Evolutionary conservation across 805 yeast genomes (phyloP).

Genomic region (Myxozyma neotropica): DNA sequence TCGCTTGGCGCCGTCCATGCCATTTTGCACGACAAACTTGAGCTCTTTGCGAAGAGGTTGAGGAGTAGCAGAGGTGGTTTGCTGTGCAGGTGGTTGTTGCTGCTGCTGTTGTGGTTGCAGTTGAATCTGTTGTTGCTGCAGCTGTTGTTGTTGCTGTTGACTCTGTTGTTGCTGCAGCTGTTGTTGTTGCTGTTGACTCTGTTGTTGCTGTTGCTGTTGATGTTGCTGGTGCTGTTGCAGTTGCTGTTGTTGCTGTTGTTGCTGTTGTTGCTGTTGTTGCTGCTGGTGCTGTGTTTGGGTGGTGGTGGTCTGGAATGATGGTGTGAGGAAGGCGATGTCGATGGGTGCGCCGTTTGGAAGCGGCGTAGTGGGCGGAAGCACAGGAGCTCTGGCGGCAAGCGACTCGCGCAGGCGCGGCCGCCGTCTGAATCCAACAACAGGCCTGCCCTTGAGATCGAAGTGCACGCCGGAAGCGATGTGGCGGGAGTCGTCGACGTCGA

Average conservation of each 20-base stretch:
- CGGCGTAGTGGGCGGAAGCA: conserved; percentile 1
- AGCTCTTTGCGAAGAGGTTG: conserved; percentile 17
- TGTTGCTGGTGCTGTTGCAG: neutral
- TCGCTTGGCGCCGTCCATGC: conserved; percentile 20
- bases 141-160: too few species aligned
- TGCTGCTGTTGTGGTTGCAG: neutral
- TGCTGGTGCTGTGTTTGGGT: neutral
- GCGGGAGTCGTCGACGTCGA: conserved; percentile 35
- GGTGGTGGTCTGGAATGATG: neutral
- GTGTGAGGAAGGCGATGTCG: conserved; percentile 19
- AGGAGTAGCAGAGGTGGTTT: neutral
- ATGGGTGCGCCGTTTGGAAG: conserved; percentile 5
- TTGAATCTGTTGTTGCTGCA: neutral
- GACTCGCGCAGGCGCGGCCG: conserved; percentile 33
- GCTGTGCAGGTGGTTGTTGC: neutral
- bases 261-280: too few species aligned
- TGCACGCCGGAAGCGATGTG: conserved; percentile 29
- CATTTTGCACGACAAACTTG: conserved; percentile 29
- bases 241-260: too few species aligned
- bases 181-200: too few species aligned
- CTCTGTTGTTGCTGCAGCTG: too few species aligned
- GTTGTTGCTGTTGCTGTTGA: neutral
- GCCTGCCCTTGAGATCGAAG: conserved; percentile 30
- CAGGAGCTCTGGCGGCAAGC: conserved; percentile 24
- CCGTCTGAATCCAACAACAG: conserved; percentile 32